phyloP scores from a whole-genome alignment of 163 green algal species.

The Scenedesmus sp. region DNA sequence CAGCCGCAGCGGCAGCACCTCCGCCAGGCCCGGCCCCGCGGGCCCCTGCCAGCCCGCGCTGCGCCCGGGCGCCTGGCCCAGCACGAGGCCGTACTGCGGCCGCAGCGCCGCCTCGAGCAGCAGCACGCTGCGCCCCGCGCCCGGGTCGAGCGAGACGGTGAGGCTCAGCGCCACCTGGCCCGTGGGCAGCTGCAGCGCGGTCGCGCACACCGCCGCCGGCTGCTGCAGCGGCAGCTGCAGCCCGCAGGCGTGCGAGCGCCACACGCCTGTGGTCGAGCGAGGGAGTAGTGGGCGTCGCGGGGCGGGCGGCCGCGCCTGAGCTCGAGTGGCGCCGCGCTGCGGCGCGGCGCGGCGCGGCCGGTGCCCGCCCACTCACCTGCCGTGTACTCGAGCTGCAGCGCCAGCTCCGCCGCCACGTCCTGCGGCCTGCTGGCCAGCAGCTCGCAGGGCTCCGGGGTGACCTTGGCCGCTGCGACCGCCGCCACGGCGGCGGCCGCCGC shows the following conservation, averaged over 20 bases:
- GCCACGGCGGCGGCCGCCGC: too few relatives aligned
- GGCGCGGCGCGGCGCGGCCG: too few relatives aligned
- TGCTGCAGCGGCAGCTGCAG: constrained; percentile 39
- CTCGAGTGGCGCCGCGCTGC: too few relatives aligned
- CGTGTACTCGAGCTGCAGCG: constrained; percentile 30
- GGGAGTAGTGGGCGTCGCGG: too few relatives aligned
- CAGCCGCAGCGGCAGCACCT: constrained; percentile 32
- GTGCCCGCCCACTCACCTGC: not conserved
- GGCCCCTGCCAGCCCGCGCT: too few relatives aligned
- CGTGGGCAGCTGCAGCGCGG: constrained; percentile 18
- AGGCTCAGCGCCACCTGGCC: not conserved
- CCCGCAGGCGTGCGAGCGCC: constrained; percentile 30
- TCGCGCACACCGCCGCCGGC: constrained; percentile 9
- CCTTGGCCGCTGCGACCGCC: constrained; percentile 12
- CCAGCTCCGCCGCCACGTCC: constrained; percentile 7
- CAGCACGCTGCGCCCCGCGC: not conserved
- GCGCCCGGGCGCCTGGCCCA: too few relatives aligned
- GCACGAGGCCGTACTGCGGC: not conserved
- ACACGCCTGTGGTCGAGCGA: constrained; percentile 28
- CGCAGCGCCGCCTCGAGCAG: constrained; percentile 16
- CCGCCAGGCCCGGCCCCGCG: not conserved
- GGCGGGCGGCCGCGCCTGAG: too few relatives aligned
- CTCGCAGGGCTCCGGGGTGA: not conserved
- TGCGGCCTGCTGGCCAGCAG: constrained; percentile 25
- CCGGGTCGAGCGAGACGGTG: not conserved